Conservation (phyloP, 2,329 filamentous ascomycete genomes). For the Aspergillus fijiensis region DNA sequence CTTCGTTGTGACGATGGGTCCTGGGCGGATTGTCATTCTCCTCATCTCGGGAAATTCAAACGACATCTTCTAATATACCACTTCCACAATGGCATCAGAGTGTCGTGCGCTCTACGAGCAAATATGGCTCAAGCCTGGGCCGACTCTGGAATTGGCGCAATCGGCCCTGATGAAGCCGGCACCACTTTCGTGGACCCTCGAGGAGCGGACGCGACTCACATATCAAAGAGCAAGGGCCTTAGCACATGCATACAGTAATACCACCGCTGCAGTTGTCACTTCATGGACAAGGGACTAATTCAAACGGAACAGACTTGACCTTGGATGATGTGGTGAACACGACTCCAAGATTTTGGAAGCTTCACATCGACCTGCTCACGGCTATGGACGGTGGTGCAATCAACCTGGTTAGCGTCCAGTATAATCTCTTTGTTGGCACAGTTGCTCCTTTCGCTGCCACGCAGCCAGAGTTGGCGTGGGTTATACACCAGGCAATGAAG, state of each 20-base stretch:
- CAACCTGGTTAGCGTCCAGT: slow-evolving; percentile 8
- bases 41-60: too few species aligned
- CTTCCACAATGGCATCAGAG: neutral
- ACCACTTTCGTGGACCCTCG: neutral
- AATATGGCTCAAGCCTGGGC: neutral
- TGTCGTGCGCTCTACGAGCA: neutral
- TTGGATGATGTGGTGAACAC: neutral
- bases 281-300: slow-evolving; percentile 1
- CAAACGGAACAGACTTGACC: slow-evolving; percentile 6
- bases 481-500: neutral
- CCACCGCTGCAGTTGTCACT: neutral
- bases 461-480: neutral
- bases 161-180: slow-evolving; percentile 3
- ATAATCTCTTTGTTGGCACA: slow-evolving; percentile 15
- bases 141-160: slow-evolving; percentile 1
- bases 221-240: slow-evolving; percentile 4
- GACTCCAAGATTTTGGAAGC: slow-evolving; percentile 20
- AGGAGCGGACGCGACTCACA: slow-evolving; percentile 3
- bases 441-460: slow-evolving; percentile 9
- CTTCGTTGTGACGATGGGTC: too few species aligned
- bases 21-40: too few species aligned
- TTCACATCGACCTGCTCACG: slow-evolving; percentile 10
- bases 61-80: neutral
- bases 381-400: slow-evolving; percentile 8
- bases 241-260: slow-evolving; percentile 4